phyloP scores from a whole-genome alignment of 202 grass and related monocot genomes.

The Musa balbisiana region DNA sequence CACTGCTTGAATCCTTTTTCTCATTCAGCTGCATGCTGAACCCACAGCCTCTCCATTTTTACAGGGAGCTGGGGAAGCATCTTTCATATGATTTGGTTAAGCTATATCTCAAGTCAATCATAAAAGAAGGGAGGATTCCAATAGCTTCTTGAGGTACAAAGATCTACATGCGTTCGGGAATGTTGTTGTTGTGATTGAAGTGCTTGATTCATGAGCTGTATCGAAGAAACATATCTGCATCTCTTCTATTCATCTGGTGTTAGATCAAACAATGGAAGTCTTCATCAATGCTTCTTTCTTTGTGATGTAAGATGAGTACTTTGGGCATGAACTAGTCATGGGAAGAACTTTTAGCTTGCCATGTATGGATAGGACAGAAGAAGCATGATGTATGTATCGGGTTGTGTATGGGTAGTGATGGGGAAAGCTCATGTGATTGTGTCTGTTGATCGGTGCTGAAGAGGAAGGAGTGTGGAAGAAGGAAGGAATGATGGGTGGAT shows the following conservation, averaged over 20 bases:
- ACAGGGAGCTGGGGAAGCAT: not conserved
- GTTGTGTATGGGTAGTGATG: not conserved
- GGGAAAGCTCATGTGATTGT: not conserved
- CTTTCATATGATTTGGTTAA: not conserved
- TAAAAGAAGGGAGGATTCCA: too few species aligned
- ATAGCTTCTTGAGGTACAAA: too few species aligned
- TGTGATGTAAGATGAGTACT: too few species aligned
- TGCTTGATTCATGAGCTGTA: too few species aligned
- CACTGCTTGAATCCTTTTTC: not conserved
- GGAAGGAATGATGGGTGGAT: not conserved
- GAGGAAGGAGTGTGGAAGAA: not conserved
- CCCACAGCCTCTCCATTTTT: not conserved
- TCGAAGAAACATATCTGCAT: too few species aligned
- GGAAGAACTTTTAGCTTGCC: not conserved
- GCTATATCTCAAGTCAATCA: not conserved
- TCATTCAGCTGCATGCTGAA: not conserved
- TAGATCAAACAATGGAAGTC: too few species aligned
- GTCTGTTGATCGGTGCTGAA: not conserved
- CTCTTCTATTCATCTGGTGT: too few species aligned
- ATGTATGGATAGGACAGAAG: too few species aligned
- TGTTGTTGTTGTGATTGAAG: too few species aligned
- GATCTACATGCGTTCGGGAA: too few species aligned
- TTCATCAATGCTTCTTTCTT: too few species aligned
- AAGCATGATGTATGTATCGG: not conserved
- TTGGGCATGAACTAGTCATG: not conserved